Base-by-base conservation (phyloP, 768 basidiomycete genomes). In the Rhodotorula sphaerocarpa region DNA sequence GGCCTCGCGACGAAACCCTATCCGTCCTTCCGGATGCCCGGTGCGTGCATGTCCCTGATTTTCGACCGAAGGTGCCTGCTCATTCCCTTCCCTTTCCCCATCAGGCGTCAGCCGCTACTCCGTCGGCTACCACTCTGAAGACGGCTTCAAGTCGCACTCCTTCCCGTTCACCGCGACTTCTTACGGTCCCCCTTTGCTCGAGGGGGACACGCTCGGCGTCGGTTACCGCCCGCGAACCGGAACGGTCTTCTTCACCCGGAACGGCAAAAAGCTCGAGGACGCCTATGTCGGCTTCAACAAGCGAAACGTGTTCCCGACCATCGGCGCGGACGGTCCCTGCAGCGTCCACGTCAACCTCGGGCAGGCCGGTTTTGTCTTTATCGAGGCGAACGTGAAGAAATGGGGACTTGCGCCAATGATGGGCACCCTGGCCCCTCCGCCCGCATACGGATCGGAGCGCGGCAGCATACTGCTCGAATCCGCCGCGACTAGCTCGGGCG, bases 331-430 rank as follows among this genome's bases (percentile, higher is more conserved):
- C 72, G 92, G 93, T 0, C 88, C 93, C 9, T 93, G 90, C 75
- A 92, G 87, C 67, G 85, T 99, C 12, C 95, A 99, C 71, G 88
- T 96, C 73, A 99, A 99, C 75, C 82, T 99, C 20, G 95, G 95
- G 12, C 95, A 97, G 76, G 86, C 89, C 7, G 95, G 95, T 7
- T 99, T 99, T 74, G 95, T 97, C 43, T 97, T 95, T 71, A 96
- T 99, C 72, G 95, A 99, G 77, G 95, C 95, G 39, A 96, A 99
- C 73, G 95, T 99, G 66, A 99, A 99, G 81, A 97, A 96, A 75
- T 99, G 95, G 95, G 95, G 95, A 23, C 77, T 97, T 36, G 95
- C 95, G 39, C 95, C 95, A 12, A 95, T 91, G 74, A 86, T 92
- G 20, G 95, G 95, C 50, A 97, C 95, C 0, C 81, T 97, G 15